These are phyloP conservation scores for Drechslerella coelobrocha DNA, from an alignment of 2,329 filamentous ascomycete species.

Conservation along the genomic window DNA sequence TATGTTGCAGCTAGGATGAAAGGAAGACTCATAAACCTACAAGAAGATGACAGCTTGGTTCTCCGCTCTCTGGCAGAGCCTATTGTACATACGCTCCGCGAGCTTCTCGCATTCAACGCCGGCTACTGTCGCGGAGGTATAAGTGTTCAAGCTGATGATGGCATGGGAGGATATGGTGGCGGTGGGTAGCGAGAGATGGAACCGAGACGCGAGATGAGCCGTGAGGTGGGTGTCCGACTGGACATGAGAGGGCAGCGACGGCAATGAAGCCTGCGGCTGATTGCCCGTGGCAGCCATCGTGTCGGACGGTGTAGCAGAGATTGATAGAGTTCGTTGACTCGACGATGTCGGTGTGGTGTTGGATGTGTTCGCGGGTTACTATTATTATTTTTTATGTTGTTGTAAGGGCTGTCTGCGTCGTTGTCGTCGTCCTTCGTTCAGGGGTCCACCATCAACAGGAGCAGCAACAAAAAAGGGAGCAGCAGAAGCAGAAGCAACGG, in stretches of 20 bases:
- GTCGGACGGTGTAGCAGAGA: constrained; percentile 38
- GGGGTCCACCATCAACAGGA: no score
- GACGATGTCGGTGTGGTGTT: background rate
- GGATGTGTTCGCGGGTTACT: background rate
- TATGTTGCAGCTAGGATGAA: constrained; percentile 8
- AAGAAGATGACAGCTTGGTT: constrained; percentile 92
- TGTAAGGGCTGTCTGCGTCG: background rate
- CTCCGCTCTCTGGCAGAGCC: constrained; percentile 85
- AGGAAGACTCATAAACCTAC: constrained; percentile 63
- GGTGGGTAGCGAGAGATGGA: constrained; percentile 88
- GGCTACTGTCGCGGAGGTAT: constrained; percentile 84
- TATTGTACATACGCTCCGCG: constrained; percentile 81
- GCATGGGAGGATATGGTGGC: constrained; percentile 89
- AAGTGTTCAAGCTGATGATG: constrained; percentile 91
- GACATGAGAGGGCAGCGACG: constrained; percentile 81
- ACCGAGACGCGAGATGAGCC: constrained; percentile 82
- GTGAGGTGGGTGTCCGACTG: constrained; percentile 81
- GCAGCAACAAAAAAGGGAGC: no score
- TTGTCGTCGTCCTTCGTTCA: background rate
- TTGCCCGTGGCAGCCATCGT: constrained; percentile 60
- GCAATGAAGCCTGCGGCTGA: constrained; percentile 84
- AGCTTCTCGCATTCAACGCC: constrained; percentile 80
- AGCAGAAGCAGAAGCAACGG: background rate
- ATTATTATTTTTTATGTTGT: background rate
- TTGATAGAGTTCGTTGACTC: background rate